phyloP scores from a whole-genome alignment of 805 yeast genomes.

The Kluyveromyces siamensis region DNA sequence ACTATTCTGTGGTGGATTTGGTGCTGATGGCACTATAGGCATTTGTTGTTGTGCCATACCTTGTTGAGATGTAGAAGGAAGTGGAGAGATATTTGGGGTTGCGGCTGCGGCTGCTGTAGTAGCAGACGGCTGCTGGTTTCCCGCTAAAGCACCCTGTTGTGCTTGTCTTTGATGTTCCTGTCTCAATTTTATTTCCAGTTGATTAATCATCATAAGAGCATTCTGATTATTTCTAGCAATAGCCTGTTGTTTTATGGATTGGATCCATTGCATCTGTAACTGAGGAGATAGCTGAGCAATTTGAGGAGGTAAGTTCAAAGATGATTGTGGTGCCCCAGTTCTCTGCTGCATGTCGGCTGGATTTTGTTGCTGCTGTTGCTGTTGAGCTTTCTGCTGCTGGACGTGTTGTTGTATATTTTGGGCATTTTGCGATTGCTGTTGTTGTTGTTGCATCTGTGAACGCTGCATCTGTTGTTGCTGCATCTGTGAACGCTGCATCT shows the following conservation, averaged over 20 bases:
- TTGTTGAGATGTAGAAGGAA: too few species aligned
- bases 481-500: conserved; percentile 2
- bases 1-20: conserved; percentile 4
- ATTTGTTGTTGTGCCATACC: conserved; percentile 8
- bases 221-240: conserved; percentile 25
- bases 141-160: conserved; percentile 6
- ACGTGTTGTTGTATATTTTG: conserved; percentile 4
- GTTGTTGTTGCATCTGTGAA: conserved; percentile 5
- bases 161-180: conserved; percentile 10
- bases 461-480: conserved; percentile 7
- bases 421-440: conserved; percentile 8
- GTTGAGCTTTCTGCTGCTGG: too few species aligned
- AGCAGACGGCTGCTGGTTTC: conserved; percentile 7
- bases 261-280: conserved; percentile 25
- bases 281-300: conserved; percentile 27
- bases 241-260: conserved; percentile 26
- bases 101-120: conserved; percentile 6
- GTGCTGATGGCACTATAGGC: conserved; percentile 2
- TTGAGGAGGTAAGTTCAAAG: conserved; percentile 26
- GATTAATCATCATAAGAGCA: conserved; percentile 23
- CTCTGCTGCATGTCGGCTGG: conserved; percentile 3
- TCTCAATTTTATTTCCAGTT: conserved; percentile 21
- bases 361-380: conserved; percentile 4
- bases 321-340: conserved; percentile 1
- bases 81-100: background rate